Conservation (phyloP, 306 rosid species). For the Cicer judaicum region DNA sequence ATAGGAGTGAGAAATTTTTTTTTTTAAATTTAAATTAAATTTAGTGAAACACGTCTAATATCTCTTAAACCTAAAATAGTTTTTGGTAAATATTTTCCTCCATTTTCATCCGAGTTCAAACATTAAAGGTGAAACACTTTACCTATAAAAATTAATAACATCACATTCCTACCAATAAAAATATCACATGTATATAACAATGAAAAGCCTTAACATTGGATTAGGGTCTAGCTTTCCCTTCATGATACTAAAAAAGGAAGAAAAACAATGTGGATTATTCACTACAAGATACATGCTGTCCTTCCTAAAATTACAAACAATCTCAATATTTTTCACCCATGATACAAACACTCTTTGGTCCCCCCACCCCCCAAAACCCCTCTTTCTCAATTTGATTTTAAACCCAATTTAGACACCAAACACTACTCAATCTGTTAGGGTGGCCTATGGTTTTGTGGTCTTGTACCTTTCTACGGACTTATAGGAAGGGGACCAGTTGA, state of each 20-base stretch:
- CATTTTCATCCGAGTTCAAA: conserved; percentile 24
- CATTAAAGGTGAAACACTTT: conserved; percentile 9
- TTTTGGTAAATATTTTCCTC: background rate
- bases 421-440: conserved; percentile 27
- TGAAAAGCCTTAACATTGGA: conserved; percentile 3
- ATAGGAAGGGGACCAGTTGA: conserved; percentile 55
- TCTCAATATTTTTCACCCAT: conserved; percentile 21
- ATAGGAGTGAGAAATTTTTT: too few relatives aligned
- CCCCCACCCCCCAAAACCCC: background rate
- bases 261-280: conserved; percentile 28
- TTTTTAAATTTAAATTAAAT: too few relatives aligned
- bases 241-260: background rate
- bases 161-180: conserved; percentile 34
- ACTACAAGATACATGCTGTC: conserved; percentile 33
- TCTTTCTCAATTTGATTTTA: background rate
- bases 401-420: conserved; percentile 27
- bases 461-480: conserved; percentile 34
- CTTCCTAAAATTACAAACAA: conserved; percentile 36
- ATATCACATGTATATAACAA: background rate
- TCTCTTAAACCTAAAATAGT: too few relatives aligned
- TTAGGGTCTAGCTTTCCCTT: conserved; percentile 7
- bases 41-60: too few relatives aligned
- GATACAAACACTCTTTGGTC: conserved; percentile 41
- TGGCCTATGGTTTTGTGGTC: background rate
- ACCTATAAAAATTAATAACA: background rate